Evolutionary conservation across 371 early-diverging fungal genomes (phyloP).

Genomic region (Smittium culicis): DNA sequence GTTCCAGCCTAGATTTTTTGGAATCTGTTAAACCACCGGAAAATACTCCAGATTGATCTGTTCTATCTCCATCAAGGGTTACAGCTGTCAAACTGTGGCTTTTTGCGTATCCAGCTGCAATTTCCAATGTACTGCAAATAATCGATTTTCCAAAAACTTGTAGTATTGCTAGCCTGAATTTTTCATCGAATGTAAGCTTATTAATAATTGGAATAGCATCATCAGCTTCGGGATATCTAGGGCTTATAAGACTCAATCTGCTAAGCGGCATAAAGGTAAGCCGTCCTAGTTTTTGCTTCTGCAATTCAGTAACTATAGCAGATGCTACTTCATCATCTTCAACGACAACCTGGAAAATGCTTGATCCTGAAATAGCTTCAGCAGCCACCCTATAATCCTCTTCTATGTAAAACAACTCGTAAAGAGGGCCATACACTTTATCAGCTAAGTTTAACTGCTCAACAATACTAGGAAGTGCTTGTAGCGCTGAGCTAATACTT

Average conservation of each 20-base stretch:
- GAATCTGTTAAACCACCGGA: constrained; percentile 82
- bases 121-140: constrained; percentile 76
- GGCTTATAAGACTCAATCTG: constrained; percentile 45
- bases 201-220: constrained; percentile 75
- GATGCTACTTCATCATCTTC: constrained; percentile 86
- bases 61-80: constrained; percentile 86
- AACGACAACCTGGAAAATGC: constrained; percentile 95
- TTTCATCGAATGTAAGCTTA: constrained; percentile 52
- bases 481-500: constrained; percentile 55
- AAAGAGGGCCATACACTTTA: constrained; percentile 85
- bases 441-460: constrained; percentile 37
- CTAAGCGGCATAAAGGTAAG: constrained; percentile 97
- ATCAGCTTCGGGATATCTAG: constrained; percentile 50
- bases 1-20: constrained; percentile 58
- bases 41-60: constrained; percentile 84
- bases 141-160: constrained; percentile 86
- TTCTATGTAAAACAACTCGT: constrained; percentile 79
- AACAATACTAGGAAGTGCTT: constrained; percentile 51
- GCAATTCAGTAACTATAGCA: constrained; percentile 49
- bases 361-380: constrained; percentile 77
- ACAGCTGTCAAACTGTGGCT: constrained; percentile 65
- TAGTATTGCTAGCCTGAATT: constrained; percentile 53
- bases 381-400: constrained; percentile 69
- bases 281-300: constrained; percentile 59
- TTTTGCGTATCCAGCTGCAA: constrained; percentile 63